Base-by-base conservation (phyloP, 495 filamentous ascomycete species). In the Neohortaea acidophila region DNA sequence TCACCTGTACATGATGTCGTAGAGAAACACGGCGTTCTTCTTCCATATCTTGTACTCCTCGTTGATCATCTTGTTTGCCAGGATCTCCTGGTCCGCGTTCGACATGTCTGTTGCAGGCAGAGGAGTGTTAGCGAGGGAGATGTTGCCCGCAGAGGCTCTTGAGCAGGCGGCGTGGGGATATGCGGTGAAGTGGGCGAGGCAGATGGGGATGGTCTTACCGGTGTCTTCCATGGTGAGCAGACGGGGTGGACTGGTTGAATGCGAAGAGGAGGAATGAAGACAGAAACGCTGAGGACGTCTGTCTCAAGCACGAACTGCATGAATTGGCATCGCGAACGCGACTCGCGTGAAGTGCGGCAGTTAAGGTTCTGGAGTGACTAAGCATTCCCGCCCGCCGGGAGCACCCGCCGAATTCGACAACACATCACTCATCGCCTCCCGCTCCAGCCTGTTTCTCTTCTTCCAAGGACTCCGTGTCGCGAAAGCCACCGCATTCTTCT, bases 1-100 rank as follows among this genome's bases (percentile, higher is more conserved):
- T 25, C 47, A 75, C 74, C 71, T 86, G 21, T 93, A 62, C 41
- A 96, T 86, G 68, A 94, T 77, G 52, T 94, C 91, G 59, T 99
- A 99, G 48, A 99, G 79, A 59, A 94, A 94, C 2, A 87, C 85
- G 46, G 84, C 79, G 60, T 96, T 96, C 71, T 99, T 99, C 69
- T 99, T 99, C 91, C 91, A 99, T 47, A 84, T 93, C 58, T 99
- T 99, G 70, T 99, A 99, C 62, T 96, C 91, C 67, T 97, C 89
- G 48, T 97, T 97, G 59, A 96, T 79, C 33, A 89, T 75, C 59
- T 91, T 84, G 54, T 92, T 70, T 36, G 74, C 71, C 21, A 76
- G 73, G 51, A 73, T 69, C 37, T 39, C 46, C 18, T 26, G 18
- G 14, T 47, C 38, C 20, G 23, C 28, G 18, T 41, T 4, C 13